Percentiles rank a stretch among this genome's conserved stretches.
Conservation (phyloP, 2,329 filamentous ascomycete species). For the Rugonectria rugulosa region DNA sequence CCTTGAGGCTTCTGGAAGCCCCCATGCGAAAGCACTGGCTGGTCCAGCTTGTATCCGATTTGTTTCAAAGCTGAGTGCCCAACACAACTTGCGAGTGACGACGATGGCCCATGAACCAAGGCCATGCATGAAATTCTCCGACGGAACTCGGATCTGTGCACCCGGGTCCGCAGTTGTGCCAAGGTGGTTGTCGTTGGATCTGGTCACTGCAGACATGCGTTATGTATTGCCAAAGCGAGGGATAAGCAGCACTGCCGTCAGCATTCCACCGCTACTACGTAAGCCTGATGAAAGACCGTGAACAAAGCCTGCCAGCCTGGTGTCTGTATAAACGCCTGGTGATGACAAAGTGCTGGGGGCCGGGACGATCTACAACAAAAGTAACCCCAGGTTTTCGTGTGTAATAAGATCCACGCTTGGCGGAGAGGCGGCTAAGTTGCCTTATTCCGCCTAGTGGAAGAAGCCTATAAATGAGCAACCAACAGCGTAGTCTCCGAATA, state of each 20-base stretch:
- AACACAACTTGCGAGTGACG: background rate
- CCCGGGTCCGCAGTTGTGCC: background rate
- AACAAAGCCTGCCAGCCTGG: background rate
- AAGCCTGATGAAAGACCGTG: background rate
- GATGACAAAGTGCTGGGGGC: no score
- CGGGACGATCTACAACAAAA: no score
- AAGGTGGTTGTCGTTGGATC: background rate
- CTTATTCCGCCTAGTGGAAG: constrained; percentile 7
- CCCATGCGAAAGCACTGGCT: background rate
- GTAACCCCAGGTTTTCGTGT: background rate
- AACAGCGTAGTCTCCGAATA: background rate
- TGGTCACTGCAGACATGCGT: no score
- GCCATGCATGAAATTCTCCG: constrained; percentile 3
- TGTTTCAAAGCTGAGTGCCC: constrained; percentile 11
- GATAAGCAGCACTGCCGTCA: background rate
- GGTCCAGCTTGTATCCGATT: background rate
- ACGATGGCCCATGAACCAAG: background rate
- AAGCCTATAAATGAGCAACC: background rate
- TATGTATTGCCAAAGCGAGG: background rate
- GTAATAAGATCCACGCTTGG: background rate
- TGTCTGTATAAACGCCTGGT: no score
- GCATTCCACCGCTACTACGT: no score
- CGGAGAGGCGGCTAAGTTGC: background rate
- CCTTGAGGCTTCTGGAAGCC: constrained; percentile 2
- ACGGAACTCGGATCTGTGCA: background rate